Percentiles rank a stretch among this genome's conserved stretches.
These are phyloP conservation scores for Lignosus rhinocerotis DNA, from an alignment of 1,284 basidiomycete genomes.

Conservation along the genomic window DNA sequence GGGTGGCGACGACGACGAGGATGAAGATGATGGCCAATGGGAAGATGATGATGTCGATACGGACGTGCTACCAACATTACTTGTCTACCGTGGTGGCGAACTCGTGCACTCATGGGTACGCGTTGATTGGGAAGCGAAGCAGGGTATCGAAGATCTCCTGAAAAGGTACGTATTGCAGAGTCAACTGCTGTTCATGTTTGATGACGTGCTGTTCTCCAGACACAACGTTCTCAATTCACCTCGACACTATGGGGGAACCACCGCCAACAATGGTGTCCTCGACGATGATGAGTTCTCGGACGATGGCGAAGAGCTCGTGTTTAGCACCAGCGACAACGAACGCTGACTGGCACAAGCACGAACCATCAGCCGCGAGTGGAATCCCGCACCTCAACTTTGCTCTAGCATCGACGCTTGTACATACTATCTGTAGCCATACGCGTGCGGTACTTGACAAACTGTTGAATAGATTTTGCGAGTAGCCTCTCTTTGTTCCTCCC, in stretches of 20 bases:
- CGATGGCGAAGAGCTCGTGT: constrained; percentile 32
- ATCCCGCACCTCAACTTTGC: background rate
- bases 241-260: constrained; percentile 25
- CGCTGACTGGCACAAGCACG: constrained; percentile 1
- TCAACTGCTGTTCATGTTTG: background rate
- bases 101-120: constrained; percentile 82
- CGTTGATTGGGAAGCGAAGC: constrained; percentile 79
- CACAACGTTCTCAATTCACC: constrained; percentile 46
- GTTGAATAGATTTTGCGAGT: background rate
- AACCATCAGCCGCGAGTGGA: background rate
- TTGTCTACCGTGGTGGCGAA: constrained; percentile 82
- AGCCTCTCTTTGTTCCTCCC: too few species aligned
- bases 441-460: background rate
- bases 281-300: constrained; percentile 44
- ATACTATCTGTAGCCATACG: background rate
- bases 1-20: constrained; percentile 26
- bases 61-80: constrained; percentile 81
- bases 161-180: constrained; percentile 45
- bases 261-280: constrained; percentile 40
- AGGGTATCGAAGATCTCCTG: constrained; percentile 68
- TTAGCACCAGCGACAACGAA: constrained; percentile 34
- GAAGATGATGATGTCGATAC: constrained; percentile 66
- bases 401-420: background rate
- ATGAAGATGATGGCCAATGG: constrained; percentile 37
- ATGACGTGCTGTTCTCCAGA: constrained; percentile 28